Evolutionary conservation across 495 filamentous ascomycete species (phyloP).

Genomic region (Penicillium ochrochloron): DNA sequence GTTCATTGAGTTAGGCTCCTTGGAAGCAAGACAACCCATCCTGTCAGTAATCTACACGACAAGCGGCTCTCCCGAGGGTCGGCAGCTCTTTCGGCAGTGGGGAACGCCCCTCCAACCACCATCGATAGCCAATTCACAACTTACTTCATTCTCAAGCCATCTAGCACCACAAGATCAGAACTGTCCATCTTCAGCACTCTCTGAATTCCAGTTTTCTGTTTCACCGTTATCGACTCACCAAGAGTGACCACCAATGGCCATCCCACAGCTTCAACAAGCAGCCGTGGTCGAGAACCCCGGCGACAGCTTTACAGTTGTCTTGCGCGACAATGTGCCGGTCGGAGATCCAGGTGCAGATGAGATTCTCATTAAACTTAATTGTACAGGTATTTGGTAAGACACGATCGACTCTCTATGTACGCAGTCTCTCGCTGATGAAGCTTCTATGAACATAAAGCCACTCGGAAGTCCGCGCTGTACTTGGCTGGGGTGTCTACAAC

Average conservation of each 20-base stretch:
- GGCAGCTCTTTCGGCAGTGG: constrained; percentile 11
- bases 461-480: constrained; percentile 34
- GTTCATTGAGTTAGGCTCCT: not conserved
- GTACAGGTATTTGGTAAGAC: constrained; percentile 32
- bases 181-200: not conserved
- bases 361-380: constrained; percentile 29
- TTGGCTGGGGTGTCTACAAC: constrained; percentile 30
- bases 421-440: not conserved
- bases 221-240: not conserved
- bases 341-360: constrained; percentile 24
- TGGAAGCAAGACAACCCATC: not conserved
- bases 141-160: not conserved
- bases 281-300: constrained; percentile 30
- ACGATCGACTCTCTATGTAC: not conserved
- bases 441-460: constrained; percentile 15
- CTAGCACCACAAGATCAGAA: not conserved
- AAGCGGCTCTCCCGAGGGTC: constrained; percentile 6
- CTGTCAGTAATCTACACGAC: not conserved
- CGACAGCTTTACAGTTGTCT: constrained; percentile 14
- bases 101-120: not conserved
- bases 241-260: constrained; percentile 9
- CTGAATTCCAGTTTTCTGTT: not conserved
- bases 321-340: constrained; percentile 21
- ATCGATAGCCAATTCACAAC: not conserved
- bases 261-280: constrained; percentile 23